A percentile compares a stretch with the other conserved stretches of the same genome.
These are phyloP conservation scores for Paramecium sonneborni DNA, from an alignment of 73 alveolate genomes.

Conservation along the genomic window DNA sequence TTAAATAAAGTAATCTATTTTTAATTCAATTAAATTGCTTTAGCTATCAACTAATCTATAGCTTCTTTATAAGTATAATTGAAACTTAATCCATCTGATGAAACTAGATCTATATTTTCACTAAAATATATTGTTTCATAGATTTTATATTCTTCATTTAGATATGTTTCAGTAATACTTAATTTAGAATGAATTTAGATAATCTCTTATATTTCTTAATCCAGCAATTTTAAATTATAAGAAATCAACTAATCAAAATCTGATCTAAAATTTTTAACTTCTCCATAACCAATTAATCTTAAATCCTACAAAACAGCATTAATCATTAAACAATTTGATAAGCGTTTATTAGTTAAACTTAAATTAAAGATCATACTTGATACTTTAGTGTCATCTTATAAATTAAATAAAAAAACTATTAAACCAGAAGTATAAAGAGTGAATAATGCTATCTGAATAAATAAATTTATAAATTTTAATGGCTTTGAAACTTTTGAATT, in stretches of 20 bases:
- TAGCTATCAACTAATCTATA: background rate
- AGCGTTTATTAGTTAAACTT: background rate
- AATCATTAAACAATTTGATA: background rate
- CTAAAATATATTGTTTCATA: background rate
- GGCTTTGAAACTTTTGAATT: background rate
- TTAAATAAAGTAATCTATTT: background rate
- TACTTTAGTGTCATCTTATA: background rate
- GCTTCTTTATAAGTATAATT: background rate
- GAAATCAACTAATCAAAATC: background rate
- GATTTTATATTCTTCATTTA: background rate
- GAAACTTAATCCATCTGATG: background rate
- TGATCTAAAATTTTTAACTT: background rate
- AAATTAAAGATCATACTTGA: background rate
- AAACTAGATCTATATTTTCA: background rate
- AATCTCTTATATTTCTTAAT: background rate
- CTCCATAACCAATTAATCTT: background rate
- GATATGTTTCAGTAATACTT: background rate
- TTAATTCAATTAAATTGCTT: background rate
- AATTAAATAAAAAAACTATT: background rate
- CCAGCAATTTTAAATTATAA: background rate
- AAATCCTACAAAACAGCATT: background rate
- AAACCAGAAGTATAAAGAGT: background rate
- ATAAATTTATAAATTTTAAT: background rate
- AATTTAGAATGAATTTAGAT: background rate
- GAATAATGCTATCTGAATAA: background rate